Base-by-base conservation (phyloP, 1,284 basidiomycete genomes). In the Trametes polyzona region DNA sequence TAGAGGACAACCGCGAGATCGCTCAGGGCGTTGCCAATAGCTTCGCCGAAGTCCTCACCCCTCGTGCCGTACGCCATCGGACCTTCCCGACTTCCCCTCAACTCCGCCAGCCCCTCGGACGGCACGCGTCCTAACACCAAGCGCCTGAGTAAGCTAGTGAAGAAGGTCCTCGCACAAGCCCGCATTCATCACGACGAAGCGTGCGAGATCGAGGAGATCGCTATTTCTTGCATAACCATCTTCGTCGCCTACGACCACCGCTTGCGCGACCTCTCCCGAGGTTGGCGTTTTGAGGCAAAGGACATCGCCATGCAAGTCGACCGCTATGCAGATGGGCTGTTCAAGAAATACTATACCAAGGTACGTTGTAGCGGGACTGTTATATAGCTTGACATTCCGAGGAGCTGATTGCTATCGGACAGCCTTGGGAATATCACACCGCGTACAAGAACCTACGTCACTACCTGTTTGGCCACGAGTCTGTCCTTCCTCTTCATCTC, bases 281-380 rank as follows among this genome's bases (percentile, higher is more conserved):
- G 57, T 27, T 62, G 60, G 60, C 53, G 60, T 2, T 57, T 42
- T 9, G 57, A 62, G 32, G 54, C 57, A n/a, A 57, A 48, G n/a
- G 54, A 62, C 33, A 48, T 62, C 27, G 36, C 37, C 21, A 40
- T 51, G 50, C 60, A 62, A 48, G 32, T 62, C 21, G 61, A 47
- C 9, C 57, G 61, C 0, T 62, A 54, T 17, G 57, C 57, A 5
- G 61, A 59, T 17, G 57, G 61, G 4, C 32, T 62, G 14, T 59
- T 59, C 57, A 46, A 36, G 19, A 56, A 57, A 21, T 48, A 43
- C 14, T 47, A 58, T n/a, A 42, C 26, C 32, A 29, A 52, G 47
- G 49, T 52, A 14, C n/a, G n/a, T n/a, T 3, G 41, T 10, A 4
- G 55, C 14, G n/a, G n/a, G n/a, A n/a, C n/a, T n/a, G n/a, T n/a